phyloP scores from a whole-genome alignment of 306 rosid species.

The Begonia fuchsioides region DNA sequence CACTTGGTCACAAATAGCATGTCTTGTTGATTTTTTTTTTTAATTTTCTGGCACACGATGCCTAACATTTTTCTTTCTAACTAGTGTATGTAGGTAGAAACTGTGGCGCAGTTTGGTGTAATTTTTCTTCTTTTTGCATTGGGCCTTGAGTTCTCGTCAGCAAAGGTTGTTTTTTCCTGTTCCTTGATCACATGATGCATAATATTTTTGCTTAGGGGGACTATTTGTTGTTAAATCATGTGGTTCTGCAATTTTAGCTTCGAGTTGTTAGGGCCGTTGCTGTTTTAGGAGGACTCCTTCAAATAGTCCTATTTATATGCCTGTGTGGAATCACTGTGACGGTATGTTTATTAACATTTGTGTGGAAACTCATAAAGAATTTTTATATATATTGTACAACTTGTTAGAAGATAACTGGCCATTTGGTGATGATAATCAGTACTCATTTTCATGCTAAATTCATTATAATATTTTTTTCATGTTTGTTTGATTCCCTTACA shows the following conservation, averaged over 20 bases:
- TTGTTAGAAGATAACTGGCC: too few species aligned
- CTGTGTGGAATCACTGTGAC: conserved; percentile 74
- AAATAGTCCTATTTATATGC: conserved; percentile 84
- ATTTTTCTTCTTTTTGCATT: conserved; percentile 92
- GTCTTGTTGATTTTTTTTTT: background rate
- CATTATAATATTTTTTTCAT: conserved; percentile 18
- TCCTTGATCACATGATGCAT: too few species aligned
- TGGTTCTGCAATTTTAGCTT: conserved; percentile 37
- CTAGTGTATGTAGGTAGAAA: conserved; percentile 58
- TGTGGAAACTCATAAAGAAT: too few species aligned
- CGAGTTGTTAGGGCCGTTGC: conserved; percentile 88
- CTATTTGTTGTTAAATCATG: too few species aligned
- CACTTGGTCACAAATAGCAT: too few species aligned
- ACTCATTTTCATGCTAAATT: too few species aligned
- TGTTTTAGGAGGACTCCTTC: conserved; percentile 89
- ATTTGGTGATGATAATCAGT: too few species aligned
- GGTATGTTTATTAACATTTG: conserved; percentile 27
- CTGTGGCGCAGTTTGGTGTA: conserved; percentile 99
- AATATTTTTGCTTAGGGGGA: too few species aligned
- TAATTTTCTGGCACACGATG: background rate
- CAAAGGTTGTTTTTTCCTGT: conserved; percentile 40
- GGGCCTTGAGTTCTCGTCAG: conserved; percentile 78
- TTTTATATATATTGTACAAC: too few species aligned
- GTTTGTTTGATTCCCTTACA: conserved; percentile 30
- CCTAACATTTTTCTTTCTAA: background rate